Evolutionary conservation across 257 asterid species (phyloP).

Genomic region (Solanum medicagineum): DNA sequence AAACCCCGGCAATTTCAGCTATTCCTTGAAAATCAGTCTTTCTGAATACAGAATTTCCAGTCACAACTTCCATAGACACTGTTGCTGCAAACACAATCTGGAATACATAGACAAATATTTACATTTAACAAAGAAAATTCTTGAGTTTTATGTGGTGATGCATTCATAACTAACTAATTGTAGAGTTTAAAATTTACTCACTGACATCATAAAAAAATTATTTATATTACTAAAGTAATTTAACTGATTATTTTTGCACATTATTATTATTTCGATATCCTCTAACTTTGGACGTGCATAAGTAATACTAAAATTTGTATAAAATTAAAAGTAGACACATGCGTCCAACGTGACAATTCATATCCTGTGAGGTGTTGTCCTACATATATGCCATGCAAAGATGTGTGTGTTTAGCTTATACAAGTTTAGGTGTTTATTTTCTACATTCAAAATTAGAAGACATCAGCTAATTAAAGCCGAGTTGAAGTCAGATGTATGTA

Average conservation of each 20-base stretch:
- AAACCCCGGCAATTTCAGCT: conserved; percentile 52
- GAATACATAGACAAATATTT: neutral
- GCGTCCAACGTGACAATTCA: no score
- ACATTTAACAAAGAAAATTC: neutral
- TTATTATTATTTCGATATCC: neutral
- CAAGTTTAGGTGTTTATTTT: no score
- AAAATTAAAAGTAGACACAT: no score
- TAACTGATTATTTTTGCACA: neutral
- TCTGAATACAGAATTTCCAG: conserved; percentile 66
- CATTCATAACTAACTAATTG: neutral
- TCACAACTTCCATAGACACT: conserved; percentile 44
- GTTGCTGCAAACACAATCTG: conserved; percentile 87
- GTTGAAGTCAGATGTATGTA: no score
- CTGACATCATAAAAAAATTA: neutral
- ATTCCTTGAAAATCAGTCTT: conserved; percentile 64
- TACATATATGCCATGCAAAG: no score
- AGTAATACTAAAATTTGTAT: no score
- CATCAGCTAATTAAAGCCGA: no score
- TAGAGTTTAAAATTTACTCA: neutral
- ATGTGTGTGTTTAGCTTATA: no score
- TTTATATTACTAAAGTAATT: neutral
- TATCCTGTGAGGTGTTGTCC: no score
- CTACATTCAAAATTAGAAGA: no score
- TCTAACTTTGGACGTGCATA: no score
- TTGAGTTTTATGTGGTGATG: neutral